Evolutionary conservation across 495 filamentous ascomycete genomes (phyloP).

Genomic region (Talaromyces stipitatus): DNA sequence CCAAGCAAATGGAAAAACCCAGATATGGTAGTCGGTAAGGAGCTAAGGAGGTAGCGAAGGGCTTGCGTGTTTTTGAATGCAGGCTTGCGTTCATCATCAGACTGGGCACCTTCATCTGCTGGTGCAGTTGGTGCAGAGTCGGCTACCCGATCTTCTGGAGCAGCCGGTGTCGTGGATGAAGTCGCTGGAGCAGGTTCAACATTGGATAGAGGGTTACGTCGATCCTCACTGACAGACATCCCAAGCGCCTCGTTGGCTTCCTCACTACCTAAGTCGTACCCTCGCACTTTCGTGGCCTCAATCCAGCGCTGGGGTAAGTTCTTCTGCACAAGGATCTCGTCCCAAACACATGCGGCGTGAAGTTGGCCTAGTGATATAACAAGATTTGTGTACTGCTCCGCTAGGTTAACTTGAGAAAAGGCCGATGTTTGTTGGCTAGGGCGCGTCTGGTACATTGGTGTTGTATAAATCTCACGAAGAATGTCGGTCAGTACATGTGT

Average conservation of each 20-base stretch:
- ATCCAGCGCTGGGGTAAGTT: conserved; percentile 60
- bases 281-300: conserved; percentile 49
- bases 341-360: conserved; percentile 70
- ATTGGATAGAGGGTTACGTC: conserved; percentile 9
- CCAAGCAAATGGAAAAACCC: conserved; percentile 75
- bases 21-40: conserved; percentile 61
- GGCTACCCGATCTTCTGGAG: conserved; percentile 6
- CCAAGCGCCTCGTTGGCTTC: conserved; percentile 32
- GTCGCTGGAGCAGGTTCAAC: conserved; percentile 11
- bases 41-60: conserved; percentile 67
- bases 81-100: conserved; percentile 39
- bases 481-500: conserved; percentile 66
- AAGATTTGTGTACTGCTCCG: conserved; percentile 66
- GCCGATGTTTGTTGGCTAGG: conserved; percentile 42
- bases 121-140: conserved; percentile 12
- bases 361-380: conserved; percentile 66
- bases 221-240: conserved; percentile 10
- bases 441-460: conserved; percentile 53
- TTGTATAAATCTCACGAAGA: conserved; percentile 63
- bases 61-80: conserved; percentile 72
- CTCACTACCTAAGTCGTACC: conserved; percentile 36
- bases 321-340: conserved; percentile 69
- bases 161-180: conserved; percentile 10
- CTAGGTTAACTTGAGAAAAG: conserved; percentile 68
- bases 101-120: conserved; percentile 30